Conservation (phyloP, 2,329 filamentous ascomycete genomes). For the Corinectria fuckeliana region DNA sequence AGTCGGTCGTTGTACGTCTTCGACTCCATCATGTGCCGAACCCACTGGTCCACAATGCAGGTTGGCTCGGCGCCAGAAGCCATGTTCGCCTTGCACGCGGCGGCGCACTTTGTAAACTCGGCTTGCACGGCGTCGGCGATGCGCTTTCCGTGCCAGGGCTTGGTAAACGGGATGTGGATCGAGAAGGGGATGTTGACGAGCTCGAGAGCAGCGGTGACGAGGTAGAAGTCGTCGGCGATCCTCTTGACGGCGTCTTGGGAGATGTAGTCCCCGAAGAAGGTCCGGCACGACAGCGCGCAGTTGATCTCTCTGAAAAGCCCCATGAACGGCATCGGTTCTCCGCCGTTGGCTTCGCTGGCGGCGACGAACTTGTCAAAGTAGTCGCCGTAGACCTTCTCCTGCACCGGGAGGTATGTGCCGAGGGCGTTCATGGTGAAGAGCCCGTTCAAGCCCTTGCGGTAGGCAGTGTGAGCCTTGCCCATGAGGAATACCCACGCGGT, state of each 20-base stretch:
- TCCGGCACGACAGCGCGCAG: conserved; percentile 78
- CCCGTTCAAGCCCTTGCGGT: conserved; percentile 75
- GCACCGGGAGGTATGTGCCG: conserved; percentile 72
- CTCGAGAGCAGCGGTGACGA: conserved; percentile 78
- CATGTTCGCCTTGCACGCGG: conserved; percentile 75
- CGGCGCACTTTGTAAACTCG: conserved; percentile 75
- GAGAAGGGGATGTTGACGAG: conserved; percentile 76
- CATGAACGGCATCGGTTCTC: conserved; percentile 72
- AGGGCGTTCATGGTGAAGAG: conserved; percentile 78
- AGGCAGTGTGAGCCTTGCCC: conserved; percentile 78
- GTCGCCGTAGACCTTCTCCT: conserved; percentile 74
- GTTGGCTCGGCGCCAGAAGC: conserved; percentile 69
- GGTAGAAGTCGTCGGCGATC: conserved; percentile 81
- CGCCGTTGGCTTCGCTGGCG: conserved; percentile 58
- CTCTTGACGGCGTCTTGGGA: conserved; percentile 73
- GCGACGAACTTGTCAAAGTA: conserved; percentile 74
- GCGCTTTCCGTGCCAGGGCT: conserved; percentile 79
- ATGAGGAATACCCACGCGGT: conserved; percentile 82
- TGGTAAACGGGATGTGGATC: conserved; percentile 77
- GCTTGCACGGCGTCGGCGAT: conserved; percentile 72
- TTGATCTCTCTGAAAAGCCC: conserved; percentile 77
- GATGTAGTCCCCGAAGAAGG: conserved; percentile 83
- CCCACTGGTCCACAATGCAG: conserved; percentile 81
- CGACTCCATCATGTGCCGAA: conserved; percentile 75
- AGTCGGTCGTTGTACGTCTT: conserved; percentile 69